phyloP scores from a whole-genome alignment of 306 rosid genomes.

The Heteromeles arbutifolia region DNA sequence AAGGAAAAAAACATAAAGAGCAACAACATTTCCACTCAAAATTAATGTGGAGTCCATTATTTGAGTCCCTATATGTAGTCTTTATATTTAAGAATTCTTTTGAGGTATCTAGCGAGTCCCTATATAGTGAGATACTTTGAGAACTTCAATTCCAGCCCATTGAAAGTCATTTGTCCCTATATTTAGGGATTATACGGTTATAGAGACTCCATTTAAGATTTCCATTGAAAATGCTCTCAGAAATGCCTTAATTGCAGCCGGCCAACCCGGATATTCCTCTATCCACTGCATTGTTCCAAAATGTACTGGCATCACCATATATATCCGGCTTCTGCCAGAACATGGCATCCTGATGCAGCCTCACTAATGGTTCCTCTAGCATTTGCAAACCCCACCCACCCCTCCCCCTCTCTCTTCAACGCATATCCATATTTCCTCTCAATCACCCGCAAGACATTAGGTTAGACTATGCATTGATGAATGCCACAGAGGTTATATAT shows the following conservation, averaged over 20 bases:
- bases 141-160: too few species aligned
- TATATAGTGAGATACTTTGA: too few species aligned
- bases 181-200: rapidly evolving
- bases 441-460: background rate
- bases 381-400: background rate
- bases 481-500: background rate
- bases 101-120: too few species aligned
- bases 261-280: background rate
- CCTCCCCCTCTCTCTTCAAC: background rate
- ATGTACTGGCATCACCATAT: background rate
- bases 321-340: background rate
- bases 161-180: too few species aligned
- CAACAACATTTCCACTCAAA: too few species aligned
- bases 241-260: background rate
- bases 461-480: background rate
- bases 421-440: background rate
- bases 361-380: background rate
- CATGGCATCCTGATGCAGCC: background rate
- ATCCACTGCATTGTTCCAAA: background rate
- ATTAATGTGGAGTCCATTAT: too few species aligned
- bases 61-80: too few species aligned
- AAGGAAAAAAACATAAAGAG: too few species aligned
- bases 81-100: too few species aligned
- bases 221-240: background rate
- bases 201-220: too few species aligned